A percentile compares a stretch with the other conserved stretches of the same genome.
Conservation (phyloP, 495 filamentous ascomycete species). For the Annulohypoxylon maeteangense region DNA sequence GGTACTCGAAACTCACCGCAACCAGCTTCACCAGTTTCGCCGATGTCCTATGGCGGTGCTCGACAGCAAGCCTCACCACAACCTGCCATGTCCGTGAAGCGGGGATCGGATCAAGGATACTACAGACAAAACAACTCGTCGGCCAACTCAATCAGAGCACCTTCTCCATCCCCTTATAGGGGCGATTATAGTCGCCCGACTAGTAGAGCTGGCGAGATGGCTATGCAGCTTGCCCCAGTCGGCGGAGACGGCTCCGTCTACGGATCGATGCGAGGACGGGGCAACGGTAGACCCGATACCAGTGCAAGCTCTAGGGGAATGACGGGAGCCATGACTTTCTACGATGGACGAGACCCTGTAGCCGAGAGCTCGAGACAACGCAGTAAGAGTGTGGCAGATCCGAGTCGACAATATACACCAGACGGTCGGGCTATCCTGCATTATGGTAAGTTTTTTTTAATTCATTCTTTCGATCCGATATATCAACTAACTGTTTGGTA, state of each 20-base stretch:
- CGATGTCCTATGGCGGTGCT: slow-evolving; percentile 41
- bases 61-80: slow-evolving; percentile 54
- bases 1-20: slow-evolving; percentile 50
- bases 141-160: slow-evolving; percentile 61
- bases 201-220: slow-evolving; percentile 76
- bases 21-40: slow-evolving; percentile 48
- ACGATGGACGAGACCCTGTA: slow-evolving; percentile 63
- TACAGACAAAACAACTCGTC: slow-evolving; percentile 68
- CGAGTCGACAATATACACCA: slow-evolving; percentile 75
- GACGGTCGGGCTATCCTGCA: slow-evolving; percentile 91
- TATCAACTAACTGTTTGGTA: slow-evolving; percentile 52
- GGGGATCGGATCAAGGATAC: slow-evolving; percentile 66
- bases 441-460: slow-evolving; percentile 76
- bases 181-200: slow-evolving; percentile 66
- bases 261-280: slow-evolving; percentile 62
- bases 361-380: slow-evolving; percentile 66
- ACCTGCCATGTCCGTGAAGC: slow-evolving; percentile 55
- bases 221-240: slow-evolving; percentile 76
- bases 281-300: slow-evolving; percentile 50
- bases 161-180: slow-evolving; percentile 66
- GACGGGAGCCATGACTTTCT: slow-evolving; percentile 68
- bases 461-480: not conserved
- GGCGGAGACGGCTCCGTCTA: slow-evolving; percentile 44
- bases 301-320: slow-evolving; percentile 57
- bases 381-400: slow-evolving; percentile 84